Evolutionary conservation across 2,329 filamentous ascomycete genomes (phyloP), one percentile per base, ranked within the genome.

Genomic region (Pseudophaeomoniella oleicola): DNA sequence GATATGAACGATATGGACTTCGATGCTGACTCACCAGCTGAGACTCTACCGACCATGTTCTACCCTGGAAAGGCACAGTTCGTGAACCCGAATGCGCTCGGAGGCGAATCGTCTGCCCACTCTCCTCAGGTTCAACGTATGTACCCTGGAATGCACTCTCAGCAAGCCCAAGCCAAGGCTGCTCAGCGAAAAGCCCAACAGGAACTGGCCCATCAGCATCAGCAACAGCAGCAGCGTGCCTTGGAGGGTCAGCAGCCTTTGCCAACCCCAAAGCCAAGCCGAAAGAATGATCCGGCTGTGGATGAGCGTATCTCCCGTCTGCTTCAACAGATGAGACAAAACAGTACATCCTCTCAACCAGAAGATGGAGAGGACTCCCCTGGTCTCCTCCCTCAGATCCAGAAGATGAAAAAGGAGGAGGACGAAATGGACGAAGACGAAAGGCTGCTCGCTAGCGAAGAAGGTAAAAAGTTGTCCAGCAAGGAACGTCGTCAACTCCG

Each of bases 341-440:
- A 65, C 46, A 85, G 81, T 58, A 66, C 72, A 11, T 59, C 65
- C 4, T 63, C 68, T 3, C 59, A 64, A 16, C 66, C 72, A 34
- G 66, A 71, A 16, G 60, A 58, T 42, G 46, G 50, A 19, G 52
- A 53, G 1, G 47, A 46, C 5, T 49, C 50, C 11, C 49, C 55
- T 33, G 47, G 51, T 19, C 55, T 69, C 10, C 57, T 78, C n/a
- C 67, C 75, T 38, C 79, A 84, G 54, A 72, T 85, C 48, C 68
- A 79, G 35, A 79, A 78, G 44, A 62, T 73, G 44, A 87, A 79
- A 70, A 96, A 96, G 69, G 86, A 94, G 32, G 87, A 96, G 51
- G 87, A 94, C 43, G 88, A 96, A 37, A 96, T 98, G 88, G 90
- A 98, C 49, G 88, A 94, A 58, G 90, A 96, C 50, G 90, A 96